phyloP scores from a whole-genome alignment of 202 grass and related monocot species.

The Tripidium arundinaceum region DNA sequence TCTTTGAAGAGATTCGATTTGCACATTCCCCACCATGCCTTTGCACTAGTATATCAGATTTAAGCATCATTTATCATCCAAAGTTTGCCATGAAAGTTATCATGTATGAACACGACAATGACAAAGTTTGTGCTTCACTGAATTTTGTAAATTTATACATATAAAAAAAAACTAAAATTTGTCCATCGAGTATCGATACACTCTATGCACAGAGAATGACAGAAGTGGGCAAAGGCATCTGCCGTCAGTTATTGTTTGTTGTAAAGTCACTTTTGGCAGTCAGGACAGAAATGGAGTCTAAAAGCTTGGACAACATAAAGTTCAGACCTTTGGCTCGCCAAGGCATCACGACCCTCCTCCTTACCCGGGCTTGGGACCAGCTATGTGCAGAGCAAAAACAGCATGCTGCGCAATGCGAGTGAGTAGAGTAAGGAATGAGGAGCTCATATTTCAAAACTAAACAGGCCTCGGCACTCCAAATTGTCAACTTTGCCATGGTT shows the following conservation, averaged over 20 bases:
- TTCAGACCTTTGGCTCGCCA: background rate
- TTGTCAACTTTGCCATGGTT: background rate
- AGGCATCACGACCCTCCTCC: background rate
- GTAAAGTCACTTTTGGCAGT: background rate
- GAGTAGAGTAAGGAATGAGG: background rate
- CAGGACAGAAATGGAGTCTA: background rate
- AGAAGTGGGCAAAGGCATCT: background rate
- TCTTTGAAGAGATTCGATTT: background rate
- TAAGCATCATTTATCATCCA: background rate
- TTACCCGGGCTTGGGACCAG: background rate
- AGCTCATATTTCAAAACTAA: background rate
- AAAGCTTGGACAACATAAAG: background rate
- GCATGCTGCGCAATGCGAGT: background rate
- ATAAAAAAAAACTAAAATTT: background rate
- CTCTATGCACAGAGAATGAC: background rate
- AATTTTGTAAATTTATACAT: background rate
- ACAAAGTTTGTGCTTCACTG: background rate
- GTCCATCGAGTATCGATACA: background rate
- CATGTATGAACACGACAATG: background rate
- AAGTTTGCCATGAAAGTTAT: background rate
- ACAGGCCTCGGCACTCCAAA: background rate
- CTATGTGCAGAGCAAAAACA: background rate
- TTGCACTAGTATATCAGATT: background rate
- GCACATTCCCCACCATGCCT: background rate
- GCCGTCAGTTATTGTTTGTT: background rate